Evolutionary conservation across 2,329 filamentous ascomycete species (phyloP).

Genomic region (Ophiosphaerella korrae): DNA sequence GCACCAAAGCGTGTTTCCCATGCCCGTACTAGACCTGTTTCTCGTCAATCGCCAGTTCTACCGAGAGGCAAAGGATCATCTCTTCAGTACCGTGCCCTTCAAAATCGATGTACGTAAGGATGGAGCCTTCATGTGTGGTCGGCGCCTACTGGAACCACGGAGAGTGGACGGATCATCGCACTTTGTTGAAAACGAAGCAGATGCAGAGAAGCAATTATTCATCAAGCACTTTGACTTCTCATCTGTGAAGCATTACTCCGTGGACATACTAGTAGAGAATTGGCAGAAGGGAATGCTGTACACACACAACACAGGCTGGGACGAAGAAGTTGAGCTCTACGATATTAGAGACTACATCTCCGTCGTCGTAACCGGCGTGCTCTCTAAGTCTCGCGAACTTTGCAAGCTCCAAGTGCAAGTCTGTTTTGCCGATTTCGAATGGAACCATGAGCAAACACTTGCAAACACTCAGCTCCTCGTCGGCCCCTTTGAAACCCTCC

Average conservation of each 20-base stretch:
- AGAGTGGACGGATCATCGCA: conserved; percentile 33
- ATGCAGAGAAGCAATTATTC: conserved; percentile 27
- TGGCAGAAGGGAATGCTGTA: background rate
- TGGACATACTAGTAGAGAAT: conserved; percentile 40
- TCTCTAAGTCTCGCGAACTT: conserved; percentile 33
- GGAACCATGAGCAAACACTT: conserved; percentile 26
- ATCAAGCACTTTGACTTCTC: conserved; percentile 34
- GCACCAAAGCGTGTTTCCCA: conserved; percentile 15
- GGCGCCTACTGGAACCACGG: conserved; percentile 34
- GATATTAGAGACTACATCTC: conserved; percentile 43
- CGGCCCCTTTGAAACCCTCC: conserved; percentile 36
- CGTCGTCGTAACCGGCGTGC: conserved; percentile 38
- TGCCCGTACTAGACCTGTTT: conserved; percentile 26
- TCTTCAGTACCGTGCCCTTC: conserved; percentile 38
- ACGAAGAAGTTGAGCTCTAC: conserved; percentile 45
- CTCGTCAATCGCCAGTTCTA: conserved; percentile 35
- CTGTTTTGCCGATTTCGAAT: conserved; percentile 31
- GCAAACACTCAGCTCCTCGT: conserved; percentile 31
- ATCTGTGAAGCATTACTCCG: conserved; percentile 40
- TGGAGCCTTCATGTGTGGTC: conserved; percentile 41
- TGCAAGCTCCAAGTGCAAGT: conserved; percentile 38
- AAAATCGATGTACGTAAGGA: conserved; percentile 38
- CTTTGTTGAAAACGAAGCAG: conserved; percentile 17
- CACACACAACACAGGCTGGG: conserved; percentile 19
- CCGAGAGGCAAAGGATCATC: conserved; percentile 33